phyloP scores from a whole-genome alignment of 768 basidiomycete species.

The Crucibulum laeve region DNA sequence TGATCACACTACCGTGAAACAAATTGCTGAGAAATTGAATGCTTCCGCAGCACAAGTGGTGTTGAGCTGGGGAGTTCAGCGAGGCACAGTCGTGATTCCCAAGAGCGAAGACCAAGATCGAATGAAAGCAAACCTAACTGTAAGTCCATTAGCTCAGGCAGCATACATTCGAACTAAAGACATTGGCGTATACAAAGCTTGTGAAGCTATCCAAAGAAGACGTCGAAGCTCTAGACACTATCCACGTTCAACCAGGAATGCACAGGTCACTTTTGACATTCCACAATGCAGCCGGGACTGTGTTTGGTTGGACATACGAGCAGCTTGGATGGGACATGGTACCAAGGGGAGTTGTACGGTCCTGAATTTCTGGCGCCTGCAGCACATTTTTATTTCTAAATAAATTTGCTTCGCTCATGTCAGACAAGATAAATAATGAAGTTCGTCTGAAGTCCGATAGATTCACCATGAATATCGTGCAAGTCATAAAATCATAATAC shows the following conservation, averaged over 20 bases:
- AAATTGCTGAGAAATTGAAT: slow-evolving; percentile 27
- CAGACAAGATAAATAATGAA: too few relatives aligned
- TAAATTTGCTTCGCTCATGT: neutral
- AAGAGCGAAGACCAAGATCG: slow-evolving; percentile 50
- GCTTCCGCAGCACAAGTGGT: slow-evolving; percentile 47
- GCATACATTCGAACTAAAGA: neutral
- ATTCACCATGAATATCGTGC: too few relatives aligned
- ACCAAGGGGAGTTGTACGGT: slow-evolving; percentile 27
- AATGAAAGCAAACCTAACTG: slow-evolving; percentile 43
- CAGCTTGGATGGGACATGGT: slow-evolving; percentile 37
- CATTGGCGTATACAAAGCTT: slow-evolving; percentile 21
- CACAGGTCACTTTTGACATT: slow-evolving; percentile 28
- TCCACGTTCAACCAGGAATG: slow-evolving; percentile 37
- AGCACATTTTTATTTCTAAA: too few relatives aligned
- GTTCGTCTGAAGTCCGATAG: too few relatives aligned
- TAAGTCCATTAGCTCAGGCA: slow-evolving; percentile 9
- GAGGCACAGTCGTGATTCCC: slow-evolving; percentile 57
- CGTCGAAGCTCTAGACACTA: slow-evolving; percentile 29
- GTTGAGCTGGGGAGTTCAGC: slow-evolving; percentile 62
- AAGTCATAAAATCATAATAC: too few relatives aligned
- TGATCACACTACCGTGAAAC: slow-evolving; percentile 23
- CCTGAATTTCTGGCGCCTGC: too few relatives aligned
- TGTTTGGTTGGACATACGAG: slow-evolving; percentile 42
- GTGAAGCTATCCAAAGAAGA: slow-evolving; percentile 29
- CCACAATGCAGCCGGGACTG: slow-evolving; percentile 20